Conservation (phyloP, 2,329 filamentous ascomycete species). For the Fusarium acutatum region DNA sequence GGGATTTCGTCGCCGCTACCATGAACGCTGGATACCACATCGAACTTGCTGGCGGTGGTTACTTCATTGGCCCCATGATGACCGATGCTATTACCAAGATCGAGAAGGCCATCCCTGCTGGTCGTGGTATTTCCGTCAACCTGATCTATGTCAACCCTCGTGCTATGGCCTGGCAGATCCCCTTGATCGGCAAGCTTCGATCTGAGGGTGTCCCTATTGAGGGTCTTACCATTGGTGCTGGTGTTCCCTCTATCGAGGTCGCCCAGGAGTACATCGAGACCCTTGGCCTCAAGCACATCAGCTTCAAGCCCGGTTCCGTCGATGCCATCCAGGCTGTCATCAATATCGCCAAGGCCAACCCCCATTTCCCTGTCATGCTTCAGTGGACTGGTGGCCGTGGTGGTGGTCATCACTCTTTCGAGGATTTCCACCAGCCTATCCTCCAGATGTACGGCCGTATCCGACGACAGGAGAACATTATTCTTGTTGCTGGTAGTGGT, state of each 20-base stretch:
- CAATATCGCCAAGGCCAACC: conserved; percentile 94
- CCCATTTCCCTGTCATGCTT: conserved; percentile 88
- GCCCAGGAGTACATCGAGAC: conserved; percentile 95
- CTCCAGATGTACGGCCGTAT: conserved; percentile 92
- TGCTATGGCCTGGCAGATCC: conserved; percentile 93
- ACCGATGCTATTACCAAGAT: conserved; percentile 85
- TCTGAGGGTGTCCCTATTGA: conserved; percentile 90
- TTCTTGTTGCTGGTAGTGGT: conserved; percentile 88
- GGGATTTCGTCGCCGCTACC: conserved; percentile 90
- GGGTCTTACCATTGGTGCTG: conserved; percentile 90
- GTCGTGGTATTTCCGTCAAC: conserved; percentile 88
- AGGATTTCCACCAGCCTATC: conserved; percentile 94
- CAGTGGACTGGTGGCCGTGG: conserved; percentile 97
- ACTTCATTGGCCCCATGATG: conserved; percentile 85
- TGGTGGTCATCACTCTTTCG: conserved; percentile 92
- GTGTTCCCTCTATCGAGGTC: conserved; percentile 92
- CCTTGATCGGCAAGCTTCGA: conserved; percentile 79
- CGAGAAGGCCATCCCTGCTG: conserved; percentile 82
- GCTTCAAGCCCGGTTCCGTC: conserved; percentile 91
- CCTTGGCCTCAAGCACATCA: conserved; percentile 89
- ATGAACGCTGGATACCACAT: conserved; percentile 97
- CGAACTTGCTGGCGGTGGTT: conserved; percentile 88
- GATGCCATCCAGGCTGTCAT: conserved; percentile 90
- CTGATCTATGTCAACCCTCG: conserved; percentile 90
- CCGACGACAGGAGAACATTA: conserved; percentile 84